phyloP scores from a whole-genome alignment of 345 rosid genomes.

The Microthlaspi erraticum region DNA sequence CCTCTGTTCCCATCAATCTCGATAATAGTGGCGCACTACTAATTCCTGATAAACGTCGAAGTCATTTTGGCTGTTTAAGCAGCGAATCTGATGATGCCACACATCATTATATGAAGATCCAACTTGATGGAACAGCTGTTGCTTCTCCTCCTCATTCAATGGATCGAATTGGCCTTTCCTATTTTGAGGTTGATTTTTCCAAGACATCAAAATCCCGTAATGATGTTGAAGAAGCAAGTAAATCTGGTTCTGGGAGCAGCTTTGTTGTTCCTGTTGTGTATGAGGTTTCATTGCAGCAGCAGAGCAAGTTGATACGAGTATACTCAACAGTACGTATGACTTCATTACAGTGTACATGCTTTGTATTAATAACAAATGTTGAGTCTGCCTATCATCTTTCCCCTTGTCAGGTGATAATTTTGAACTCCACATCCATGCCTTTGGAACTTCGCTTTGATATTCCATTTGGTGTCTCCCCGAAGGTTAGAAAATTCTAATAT shows the following conservation, averaged over 20 bases:
- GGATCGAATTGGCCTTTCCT: slow-evolving; percentile 87
- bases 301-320: slow-evolving; percentile 81
- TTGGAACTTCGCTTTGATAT: slow-evolving; percentile 92
- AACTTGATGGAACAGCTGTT: slow-evolving; percentile 76
- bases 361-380: slow-evolving; percentile 20
- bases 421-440: slow-evolving; percentile 77
- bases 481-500: slow-evolving; percentile 54
- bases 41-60: slow-evolving; percentile 54
- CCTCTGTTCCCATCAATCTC: slow-evolving; percentile 74
- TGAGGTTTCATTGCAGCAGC: slow-evolving; percentile 87
- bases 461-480: slow-evolving; percentile 93
- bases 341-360: slow-evolving; percentile 2
- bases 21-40: slow-evolving; percentile 65
- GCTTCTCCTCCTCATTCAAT: slow-evolving; percentile 85
- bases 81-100: slow-evolving; percentile 65
- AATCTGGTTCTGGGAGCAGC: slow-evolving; percentile 49
- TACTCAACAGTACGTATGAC: slow-evolving; percentile 80
- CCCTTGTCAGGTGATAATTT: slow-evolving; percentile 72
- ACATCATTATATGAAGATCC: slow-evolving; percentile 78
- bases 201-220: slow-evolving; percentile 51
- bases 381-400: slow-evolving; percentile 33
- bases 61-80: slow-evolving; percentile 62
- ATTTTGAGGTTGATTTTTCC: slow-evolving; percentile 89
- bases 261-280: slow-evolving; percentile 85
- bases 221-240: slow-evolving; percentile 50